A percentile compares a stretch with the other conserved stretches of the same genome.
Conservation (phyloP, 306 rosid species). For the Oemleria cerasiformis region DNA sequence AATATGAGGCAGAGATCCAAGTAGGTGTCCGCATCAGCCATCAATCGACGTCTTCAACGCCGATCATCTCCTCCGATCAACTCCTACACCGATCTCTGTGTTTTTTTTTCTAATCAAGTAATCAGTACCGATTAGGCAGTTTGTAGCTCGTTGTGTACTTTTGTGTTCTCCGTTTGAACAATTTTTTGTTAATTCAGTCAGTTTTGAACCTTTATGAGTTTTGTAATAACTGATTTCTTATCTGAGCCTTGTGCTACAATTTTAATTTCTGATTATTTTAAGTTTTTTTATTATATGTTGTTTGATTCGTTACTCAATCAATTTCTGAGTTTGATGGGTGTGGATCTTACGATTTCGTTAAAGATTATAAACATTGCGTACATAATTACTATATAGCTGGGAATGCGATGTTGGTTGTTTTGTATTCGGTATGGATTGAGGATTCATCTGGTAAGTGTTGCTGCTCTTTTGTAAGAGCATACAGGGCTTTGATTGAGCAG, state of each 20-base stretch:
- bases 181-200: slow-evolving; percentile 7
- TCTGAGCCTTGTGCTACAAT: not conserved
- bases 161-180: slow-evolving; percentile 21
- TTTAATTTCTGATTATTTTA: not conserved
- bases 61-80: not conserved
- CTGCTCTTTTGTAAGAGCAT: too few relatives aligned
- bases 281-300: not conserved
- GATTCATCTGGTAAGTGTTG: too few relatives aligned
- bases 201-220: slow-evolving; percentile 7
- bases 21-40: slow-evolving; percentile 29
- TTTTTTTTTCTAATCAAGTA: slow-evolving; percentile 8
- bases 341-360: not conserved
- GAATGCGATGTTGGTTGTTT: not conserved
- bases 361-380: not conserved
- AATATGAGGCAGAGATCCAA: slow-evolving; percentile 93
- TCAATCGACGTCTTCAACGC: not conserved
- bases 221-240: not conserved
- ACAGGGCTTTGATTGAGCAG: too few relatives aligned
- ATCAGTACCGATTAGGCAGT: slow-evolving; percentile 20
- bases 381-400: not conserved
- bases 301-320: too few relatives aligned
- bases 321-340: not conserved
- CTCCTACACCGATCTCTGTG: not conserved
- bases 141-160: slow-evolving; percentile 15
- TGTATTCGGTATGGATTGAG: too few relatives aligned